phyloP scores from a whole-genome alignment of 352 stramenopile genomes.

The Discostella stelligera region DNA sequence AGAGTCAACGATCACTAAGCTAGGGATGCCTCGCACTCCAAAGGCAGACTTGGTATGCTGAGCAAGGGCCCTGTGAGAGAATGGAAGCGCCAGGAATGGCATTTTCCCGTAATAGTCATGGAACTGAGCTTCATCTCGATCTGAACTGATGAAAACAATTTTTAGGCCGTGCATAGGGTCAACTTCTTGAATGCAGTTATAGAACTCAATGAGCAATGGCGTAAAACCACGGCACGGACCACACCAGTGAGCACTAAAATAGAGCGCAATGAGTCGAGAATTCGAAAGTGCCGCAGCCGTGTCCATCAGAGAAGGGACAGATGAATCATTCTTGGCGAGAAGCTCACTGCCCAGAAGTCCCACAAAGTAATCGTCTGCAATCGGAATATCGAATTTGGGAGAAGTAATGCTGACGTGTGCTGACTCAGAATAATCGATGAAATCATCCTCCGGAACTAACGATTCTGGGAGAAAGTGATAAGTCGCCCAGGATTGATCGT shows the following conservation, averaged over 20 bases:
- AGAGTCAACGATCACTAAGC: constrained; percentile 72
- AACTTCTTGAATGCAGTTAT: constrained; percentile 85
- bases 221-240: constrained; percentile 92
- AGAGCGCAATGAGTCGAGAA: constrained; percentile 84
- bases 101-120: constrained; percentile 91
- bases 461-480: constrained; percentile 63
- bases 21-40: constrained; percentile 75
- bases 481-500: constrained; percentile 57
- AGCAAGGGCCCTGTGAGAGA: constrained; percentile 84
- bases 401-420: background rate
- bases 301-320: constrained; percentile 22
- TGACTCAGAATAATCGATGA: constrained; percentile 19
- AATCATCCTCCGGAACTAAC: constrained; percentile 55
- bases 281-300: constrained; percentile 58
- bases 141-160: constrained; percentile 92
- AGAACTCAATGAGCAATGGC: constrained; percentile 91
- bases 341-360: constrained; percentile 58
- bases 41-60: constrained; percentile 60
- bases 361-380: constrained; percentile 66
- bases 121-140: constrained; percentile 85
- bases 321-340: constrained; percentile 37
- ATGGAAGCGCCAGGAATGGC: constrained; percentile 91
- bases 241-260: constrained; percentile 95
- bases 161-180: constrained; percentile 71
- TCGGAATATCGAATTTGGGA: constrained; percentile 64